Base-by-base conservation (phyloP, 257 asterid species). In the Nyctanthes arbortristis region DNA sequence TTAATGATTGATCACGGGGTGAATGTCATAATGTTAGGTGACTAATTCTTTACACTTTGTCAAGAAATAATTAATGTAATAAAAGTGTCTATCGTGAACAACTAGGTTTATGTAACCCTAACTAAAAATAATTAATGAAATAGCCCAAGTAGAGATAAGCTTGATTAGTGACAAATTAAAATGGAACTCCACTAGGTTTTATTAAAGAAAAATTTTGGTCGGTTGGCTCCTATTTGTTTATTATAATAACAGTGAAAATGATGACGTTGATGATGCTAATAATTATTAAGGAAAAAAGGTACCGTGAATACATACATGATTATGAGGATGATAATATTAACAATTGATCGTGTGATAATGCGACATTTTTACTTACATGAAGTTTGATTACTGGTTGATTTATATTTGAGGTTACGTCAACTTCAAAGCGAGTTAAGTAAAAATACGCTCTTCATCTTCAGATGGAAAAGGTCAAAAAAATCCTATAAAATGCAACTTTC, bases 201-300 rank as follows among this genome's bases (percentile, higher is more conserved):
- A 58, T 58, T 27, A 57, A 4, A 27, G 10, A 57, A 57, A 57
- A 57, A 3, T 18, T 4, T 18, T 8, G 58, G 58, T 7, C 29
- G 58, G 58, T 49, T 49, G 58, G 58, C 58, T 27, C 28, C 14
- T 7, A 49, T 49, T 49, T 49, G 58, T 49, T 49, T 49, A 49
- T n/a, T n/a, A n/a, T n/a, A n/a, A n/a, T 49, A 47, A 47, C 28
- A 10, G 20, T 18, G 27, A 47, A n/a, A 49, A 18, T n/a, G 25
- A n/a, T 25, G 0, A 47, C 22, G 25, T 4, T 25, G 0, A 47
- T 8, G 5, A 18, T 47, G 27, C 4, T 3, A 47, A 45, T 49
- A 18, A 49, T 49, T 49, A 20, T 49, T 49, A 11, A 49, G 6
- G 11, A 49, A 35, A 35, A 2, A 37, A 37, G 45, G 4, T 2